Conservation (phyloP, 139 green algal species). For the Coelastrella sp. region DNA sequence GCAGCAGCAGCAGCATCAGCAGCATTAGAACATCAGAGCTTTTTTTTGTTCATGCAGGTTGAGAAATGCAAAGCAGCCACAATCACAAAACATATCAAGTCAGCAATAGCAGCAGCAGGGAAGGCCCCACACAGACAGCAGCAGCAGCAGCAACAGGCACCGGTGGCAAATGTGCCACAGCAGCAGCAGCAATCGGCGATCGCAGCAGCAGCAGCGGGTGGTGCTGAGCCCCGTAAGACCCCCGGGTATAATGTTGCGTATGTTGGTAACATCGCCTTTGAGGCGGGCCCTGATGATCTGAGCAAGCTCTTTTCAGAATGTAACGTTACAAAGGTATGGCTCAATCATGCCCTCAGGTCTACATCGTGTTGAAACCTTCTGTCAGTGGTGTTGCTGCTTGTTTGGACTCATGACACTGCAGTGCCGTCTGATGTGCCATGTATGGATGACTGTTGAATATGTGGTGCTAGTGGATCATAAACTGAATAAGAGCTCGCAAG, state of each 20-base stretch:
- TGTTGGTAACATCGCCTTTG: slow-evolving; percentile 87
- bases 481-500: too few relatives aligned
- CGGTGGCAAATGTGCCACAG: background rate
- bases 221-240: slow-evolving; percentile 54
- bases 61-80: slow-evolving; percentile 61
- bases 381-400: too few relatives aligned
- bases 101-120: background rate
- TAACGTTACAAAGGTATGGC: slow-evolving; percentile 60
- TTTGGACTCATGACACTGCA: too few relatives aligned
- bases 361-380: background rate
- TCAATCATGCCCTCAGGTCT: background rate
- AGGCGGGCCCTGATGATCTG: slow-evolving; percentile 69
- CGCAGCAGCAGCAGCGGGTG: background rate
- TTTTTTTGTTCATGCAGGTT: slow-evolving; percentile 52
- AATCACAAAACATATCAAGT: slow-evolving; percentile 9
- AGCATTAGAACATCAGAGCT: background rate
- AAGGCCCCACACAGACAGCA: background rate
- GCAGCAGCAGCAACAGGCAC: slow-evolving; percentile 20
- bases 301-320: slow-evolving; percentile 74
- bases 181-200: slow-evolving; percentile 2
- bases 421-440: too few relatives aligned
- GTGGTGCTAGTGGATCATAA: too few relatives aligned
- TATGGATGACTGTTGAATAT: too few relatives aligned
- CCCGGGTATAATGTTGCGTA: slow-evolving; percentile 87
- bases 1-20: too few relatives aligned